phyloP scores from a whole-genome alignment of 2,329 filamentous ascomycete genomes.

The Gnomoniopsis smithogilvyi region DNA sequence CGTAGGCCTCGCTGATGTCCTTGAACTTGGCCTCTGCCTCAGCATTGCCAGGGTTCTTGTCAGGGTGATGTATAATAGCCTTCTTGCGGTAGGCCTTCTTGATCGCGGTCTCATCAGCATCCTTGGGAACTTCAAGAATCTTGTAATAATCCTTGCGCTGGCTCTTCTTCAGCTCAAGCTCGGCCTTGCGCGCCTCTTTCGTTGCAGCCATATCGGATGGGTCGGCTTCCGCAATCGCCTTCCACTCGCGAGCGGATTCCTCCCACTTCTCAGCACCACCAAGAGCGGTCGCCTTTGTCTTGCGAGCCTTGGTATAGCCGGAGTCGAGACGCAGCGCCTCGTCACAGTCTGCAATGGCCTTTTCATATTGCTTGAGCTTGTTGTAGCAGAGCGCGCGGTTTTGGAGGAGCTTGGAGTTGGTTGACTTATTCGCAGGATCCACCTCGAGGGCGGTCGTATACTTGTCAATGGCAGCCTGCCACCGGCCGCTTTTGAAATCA shows the following conservation, averaged over 20 bases:
- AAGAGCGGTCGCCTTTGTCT: slow-evolving; percentile 88
- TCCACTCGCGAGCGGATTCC: slow-evolving; percentile 84
- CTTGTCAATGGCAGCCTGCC: slow-evolving; percentile 76
- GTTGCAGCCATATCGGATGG: slow-evolving; percentile 76
- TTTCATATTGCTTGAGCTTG: slow-evolving; percentile 78
- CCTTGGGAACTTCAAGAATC: slow-evolving; percentile 85
- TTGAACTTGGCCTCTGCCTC: slow-evolving; percentile 91
- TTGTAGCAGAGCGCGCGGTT: slow-evolving; percentile 86
- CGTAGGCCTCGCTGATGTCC: slow-evolving; percentile 95
- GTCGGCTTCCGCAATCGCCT: slow-evolving; percentile 77
- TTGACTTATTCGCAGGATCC: slow-evolving; percentile 84
- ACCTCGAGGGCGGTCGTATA: slow-evolving; percentile 82
- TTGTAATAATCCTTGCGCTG: slow-evolving; percentile 99
- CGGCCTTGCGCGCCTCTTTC: slow-evolving; percentile 84
- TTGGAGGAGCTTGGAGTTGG: slow-evolving; percentile 90
- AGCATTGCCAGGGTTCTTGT: slow-evolving; percentile 91
- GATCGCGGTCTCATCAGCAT: slow-evolving; percentile 78
- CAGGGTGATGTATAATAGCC: slow-evolving; percentile 90
- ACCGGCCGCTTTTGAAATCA: slow-evolving; percentile 83
- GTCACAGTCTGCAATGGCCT: slow-evolving; percentile 82
- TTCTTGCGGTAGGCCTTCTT: slow-evolving; percentile 97
- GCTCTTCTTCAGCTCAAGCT: slow-evolving; percentile 94
- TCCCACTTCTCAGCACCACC: slow-evolving; percentile 89
- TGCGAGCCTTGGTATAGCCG: slow-evolving; percentile 83
- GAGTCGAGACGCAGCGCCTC: slow-evolving; percentile 79